Conservation (phyloP, 75 land plant genomes). For the Picea glauca region DNA sequence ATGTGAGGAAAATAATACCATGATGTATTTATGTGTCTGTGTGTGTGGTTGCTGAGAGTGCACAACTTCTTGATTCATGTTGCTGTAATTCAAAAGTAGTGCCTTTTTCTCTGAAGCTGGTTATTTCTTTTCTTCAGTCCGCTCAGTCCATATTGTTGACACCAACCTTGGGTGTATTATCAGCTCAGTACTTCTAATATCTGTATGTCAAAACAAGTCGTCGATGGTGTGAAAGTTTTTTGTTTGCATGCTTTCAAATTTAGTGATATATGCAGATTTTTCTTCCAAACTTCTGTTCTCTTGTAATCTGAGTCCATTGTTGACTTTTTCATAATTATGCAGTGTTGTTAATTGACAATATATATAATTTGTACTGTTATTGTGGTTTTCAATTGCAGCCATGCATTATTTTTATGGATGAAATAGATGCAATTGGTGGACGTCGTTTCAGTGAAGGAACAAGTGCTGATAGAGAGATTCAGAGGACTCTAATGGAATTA, state of each 20-base stretch:
- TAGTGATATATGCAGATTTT: not conserved
- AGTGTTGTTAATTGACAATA: not conserved
- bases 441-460: constrained; percentile 95
- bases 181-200: not conserved
- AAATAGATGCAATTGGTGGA: constrained; percentile 96
- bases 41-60: too few relatives aligned
- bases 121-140: too few relatives aligned
- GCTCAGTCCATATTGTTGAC: too few relatives aligned
- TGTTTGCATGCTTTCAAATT: not conserved
- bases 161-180: not conserved
- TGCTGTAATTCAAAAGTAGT: not conserved
- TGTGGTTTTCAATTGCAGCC: constrained; percentile 37
- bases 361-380: constrained; percentile 3
- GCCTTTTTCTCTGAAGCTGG: not conserved
- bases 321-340: too few relatives aligned
- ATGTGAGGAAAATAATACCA: too few relatives aligned
- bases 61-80: not conserved
- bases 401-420: constrained; percentile 97
- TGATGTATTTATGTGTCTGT: too few relatives aligned
- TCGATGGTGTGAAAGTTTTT: not conserved
- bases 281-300: not conserved
- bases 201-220: not conserved
- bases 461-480: constrained; percentile 93
- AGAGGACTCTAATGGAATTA: constrained; percentile 87
- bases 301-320: not conserved